These are phyloP conservation scores for Elymus sibiricus DNA, from an alignment of 176 grass and related monocot genomes.

Conservation along the genomic window DNA sequence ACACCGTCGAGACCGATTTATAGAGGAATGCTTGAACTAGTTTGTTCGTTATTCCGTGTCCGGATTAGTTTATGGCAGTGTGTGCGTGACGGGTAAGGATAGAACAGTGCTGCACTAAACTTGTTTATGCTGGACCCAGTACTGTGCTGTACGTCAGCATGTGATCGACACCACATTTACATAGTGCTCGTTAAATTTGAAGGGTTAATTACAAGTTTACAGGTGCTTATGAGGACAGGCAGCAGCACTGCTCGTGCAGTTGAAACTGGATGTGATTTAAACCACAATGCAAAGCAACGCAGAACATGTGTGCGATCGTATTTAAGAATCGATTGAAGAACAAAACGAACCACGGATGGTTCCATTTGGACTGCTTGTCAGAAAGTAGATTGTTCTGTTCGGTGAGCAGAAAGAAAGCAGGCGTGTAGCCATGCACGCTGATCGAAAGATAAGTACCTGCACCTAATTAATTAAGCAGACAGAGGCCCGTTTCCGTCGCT, in stretches of 20 bases:
- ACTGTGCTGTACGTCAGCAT: neutral
- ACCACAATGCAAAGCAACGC: neutral
- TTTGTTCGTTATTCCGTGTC: neutral
- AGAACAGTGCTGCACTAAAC: neutral
- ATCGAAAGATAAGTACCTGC: neutral
- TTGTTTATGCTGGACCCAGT: slow-evolving; percentile 30
- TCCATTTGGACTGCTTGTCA: neutral
- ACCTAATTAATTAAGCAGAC: slow-evolving; percentile 10
- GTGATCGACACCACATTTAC: slow-evolving; percentile 3
- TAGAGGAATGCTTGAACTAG: neutral
- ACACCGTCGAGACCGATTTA: no score
- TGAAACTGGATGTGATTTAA: neutral
- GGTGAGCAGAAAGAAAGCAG: neutral
- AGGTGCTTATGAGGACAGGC: no score
- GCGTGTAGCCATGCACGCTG: no score
- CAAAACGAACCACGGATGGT: neutral
- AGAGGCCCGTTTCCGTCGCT: neutral
- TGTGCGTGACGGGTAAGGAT: slow-evolving; percentile 23
- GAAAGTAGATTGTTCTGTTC: neutral
- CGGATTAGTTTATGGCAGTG: neutral
- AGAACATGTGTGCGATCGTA: slow-evolving; percentile 14
- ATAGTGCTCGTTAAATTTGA: neutral
- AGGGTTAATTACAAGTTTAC: no score
- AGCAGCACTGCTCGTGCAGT: no score
- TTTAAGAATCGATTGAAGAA: neutral